Percentiles rank a stretch among this genome's conserved stretches.
These are phyloP conservation scores for Lasiosphaeria miniovina DNA, from an alignment of 495 filamentous ascomycete genomes.

Conservation along the genomic window DNA sequence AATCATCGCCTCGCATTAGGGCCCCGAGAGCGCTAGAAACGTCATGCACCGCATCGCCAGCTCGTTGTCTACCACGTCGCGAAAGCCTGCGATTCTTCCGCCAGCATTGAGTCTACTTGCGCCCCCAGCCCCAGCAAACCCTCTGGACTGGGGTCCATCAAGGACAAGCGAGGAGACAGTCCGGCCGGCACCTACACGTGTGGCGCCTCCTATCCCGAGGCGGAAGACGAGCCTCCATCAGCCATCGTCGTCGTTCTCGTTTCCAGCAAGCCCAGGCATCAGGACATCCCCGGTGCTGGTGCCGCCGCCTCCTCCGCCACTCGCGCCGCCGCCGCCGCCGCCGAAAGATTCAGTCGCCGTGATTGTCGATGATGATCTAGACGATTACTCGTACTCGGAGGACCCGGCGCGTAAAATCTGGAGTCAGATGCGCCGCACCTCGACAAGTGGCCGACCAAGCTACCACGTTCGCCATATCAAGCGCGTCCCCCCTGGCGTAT, in stretches of 20 bases:
- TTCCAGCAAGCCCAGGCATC: not conserved
- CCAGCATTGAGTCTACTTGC: not conserved
- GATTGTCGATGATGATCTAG: constrained; percentile 11
- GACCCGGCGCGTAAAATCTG: constrained; percentile 48
- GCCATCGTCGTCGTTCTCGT: not conserved
- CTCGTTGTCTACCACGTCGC: constrained; percentile 11
- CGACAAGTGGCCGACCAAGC: constrained; percentile 24
- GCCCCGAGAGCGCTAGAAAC: constrained; percentile 33
- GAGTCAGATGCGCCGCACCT: constrained; percentile 40
- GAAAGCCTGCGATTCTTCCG: constrained; percentile 7
- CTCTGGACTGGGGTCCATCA: not conserved
- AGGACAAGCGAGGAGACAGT: constrained; percentile 15
- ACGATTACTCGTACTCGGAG: constrained; percentile 12
- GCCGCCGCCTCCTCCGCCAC: not conserved
- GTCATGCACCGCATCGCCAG: constrained; percentile 35
- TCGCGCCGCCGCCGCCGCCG: not conserved
- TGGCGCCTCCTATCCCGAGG: constrained; percentile 30
- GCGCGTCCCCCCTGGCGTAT: constrained; percentile 10
- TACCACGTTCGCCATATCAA: constrained; percentile 21
- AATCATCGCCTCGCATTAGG: constrained; percentile 45
- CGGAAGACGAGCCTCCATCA: constrained; percentile 30
- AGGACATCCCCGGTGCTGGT: not conserved
- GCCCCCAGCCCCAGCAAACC: not conserved
- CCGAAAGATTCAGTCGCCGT: constrained; percentile 8
- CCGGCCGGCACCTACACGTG: constrained; percentile 13